Percentiles rank a stretch among this genome's conserved stretches.
These are phyloP conservation scores for Colletotrichum phormii DNA, from an alignment of 2,329 filamentous ascomycete genomes.

Conservation along the genomic window DNA sequence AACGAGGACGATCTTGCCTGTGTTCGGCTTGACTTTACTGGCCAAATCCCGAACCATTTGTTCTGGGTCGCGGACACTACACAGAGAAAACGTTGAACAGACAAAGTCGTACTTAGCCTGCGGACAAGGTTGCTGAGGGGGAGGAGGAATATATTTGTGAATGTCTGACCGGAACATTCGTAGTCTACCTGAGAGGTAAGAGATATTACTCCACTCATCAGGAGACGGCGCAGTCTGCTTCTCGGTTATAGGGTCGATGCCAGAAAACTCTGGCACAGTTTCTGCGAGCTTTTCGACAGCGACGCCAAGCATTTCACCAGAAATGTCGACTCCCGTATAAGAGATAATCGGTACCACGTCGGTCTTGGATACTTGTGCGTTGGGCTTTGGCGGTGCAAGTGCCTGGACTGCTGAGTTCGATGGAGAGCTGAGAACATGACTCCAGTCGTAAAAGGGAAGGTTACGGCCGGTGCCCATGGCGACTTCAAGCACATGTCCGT, in stretches of 20 bases:
- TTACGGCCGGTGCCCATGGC: slow-evolving; percentile 74
- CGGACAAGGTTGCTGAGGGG: slow-evolving; percentile 41
- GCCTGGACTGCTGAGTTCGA: neutral
- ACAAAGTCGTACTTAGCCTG: slow-evolving; percentile 68
- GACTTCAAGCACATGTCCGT: slow-evolving; percentile 71
- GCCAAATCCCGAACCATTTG: slow-evolving; percentile 66
- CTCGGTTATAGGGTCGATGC: slow-evolving; percentile 38
- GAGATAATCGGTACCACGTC: slow-evolving; percentile 53
- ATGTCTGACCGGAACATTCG: slow-evolving; percentile 63
- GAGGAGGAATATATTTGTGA: slow-evolving; percentile 54
- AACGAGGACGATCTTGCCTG: slow-evolving; percentile 70
- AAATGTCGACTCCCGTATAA: slow-evolving; percentile 73
- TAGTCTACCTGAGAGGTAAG: slow-evolving; percentile 55
- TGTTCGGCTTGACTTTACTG: slow-evolving; percentile 60
- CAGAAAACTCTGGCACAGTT: slow-evolving; percentile 52
- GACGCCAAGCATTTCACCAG: slow-evolving; percentile 69
- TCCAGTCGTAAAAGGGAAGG: slow-evolving; percentile 69
- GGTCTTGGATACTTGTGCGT: neutral
- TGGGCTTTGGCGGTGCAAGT: neutral
- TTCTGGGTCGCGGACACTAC: slow-evolving; percentile 69
- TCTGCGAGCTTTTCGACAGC: slow-evolving; percentile 64
- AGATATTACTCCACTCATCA: neutral
- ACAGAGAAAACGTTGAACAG: slow-evolving; percentile 74
- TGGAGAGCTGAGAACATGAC: neutral
- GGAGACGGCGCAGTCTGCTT: neutral